Evolutionary conservation across 805 yeast genomes (phyloP), one percentile per base, ranked within the genome.

Genomic region (Saturnispora hagleri): DNA sequence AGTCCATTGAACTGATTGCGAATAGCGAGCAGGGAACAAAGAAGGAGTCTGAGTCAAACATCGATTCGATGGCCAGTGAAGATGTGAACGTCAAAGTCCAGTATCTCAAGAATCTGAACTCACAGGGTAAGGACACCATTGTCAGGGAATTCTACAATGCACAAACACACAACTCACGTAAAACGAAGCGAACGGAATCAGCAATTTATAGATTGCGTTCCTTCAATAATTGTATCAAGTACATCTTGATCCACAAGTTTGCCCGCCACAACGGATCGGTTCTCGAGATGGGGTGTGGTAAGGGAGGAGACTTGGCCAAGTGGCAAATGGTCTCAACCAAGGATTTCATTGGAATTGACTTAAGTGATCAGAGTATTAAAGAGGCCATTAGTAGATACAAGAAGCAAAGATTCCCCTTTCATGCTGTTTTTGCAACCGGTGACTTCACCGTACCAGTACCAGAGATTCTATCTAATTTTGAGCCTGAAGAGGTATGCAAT

Each of bases 241-340:
- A 88, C 64, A 86, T 89, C 62, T 70, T 91, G 8, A 81, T 93
- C 50, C 83, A 84, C 51, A 86, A 84, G 58, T 82, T 74, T 66
- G 80, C 84, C 2, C 71, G 70, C 35, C 71, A 72, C 45, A 70
- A 79, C 55, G 75, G 77, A 41, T 74, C 77, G 20, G 89, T 85
- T 1, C 70, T 93, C 18, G 99, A 93, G 62, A 68, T 91, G 51
- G 97, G 97, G 15, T 90, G 98, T 68, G 99, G 99, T 13, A 95
- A 93, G 66, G 99, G 99, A 49, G 99, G 99, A 27, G 99, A 93
- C 69, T 70, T 93, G 61, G 80, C 85, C 59, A 93, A 93, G 65
- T 91, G 96, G 82, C 86, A 83, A 48, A 80, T 80, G 58, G 84
- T 88, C 1, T 72, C 78, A 20, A 77, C 88, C 2, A 75, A 79